Evolutionary conservation across 805 yeast species (phyloP), one percentile per base, ranked within the genome.

Genomic region (Suhomyces faveliae): DNA sequence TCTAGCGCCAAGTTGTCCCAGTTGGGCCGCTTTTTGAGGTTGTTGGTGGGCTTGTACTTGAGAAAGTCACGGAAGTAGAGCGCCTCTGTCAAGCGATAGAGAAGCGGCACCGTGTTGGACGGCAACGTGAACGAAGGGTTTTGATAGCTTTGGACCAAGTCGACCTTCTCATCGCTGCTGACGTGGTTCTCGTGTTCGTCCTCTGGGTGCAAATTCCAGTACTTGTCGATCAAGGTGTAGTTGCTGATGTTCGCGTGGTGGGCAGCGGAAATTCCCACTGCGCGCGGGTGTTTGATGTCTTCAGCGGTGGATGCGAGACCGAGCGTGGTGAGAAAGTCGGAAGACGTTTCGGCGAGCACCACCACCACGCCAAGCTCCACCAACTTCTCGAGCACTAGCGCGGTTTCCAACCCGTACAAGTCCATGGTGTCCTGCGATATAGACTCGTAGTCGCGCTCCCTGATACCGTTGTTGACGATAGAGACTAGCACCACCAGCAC

Each of bases 51-150:
- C 49, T 74, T 70, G 47, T 72, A 71, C 43, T 59, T 61, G 43
- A 80, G 56, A 48, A 79, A 77, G 22, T 78, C 76, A 38, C 91
- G 67, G 43, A 76, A 78, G 53, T 84, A 81, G n/a, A 86, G 73
- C 17, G 82, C 67, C 65, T 91, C 90, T 2, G 88, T 76, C 10
- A 90, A 57, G 50, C 97, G 73, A 3, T 83, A 75, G 2, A 81
- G 68, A 4, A 92, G 63, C 2, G 99, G 98, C 0, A 89, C 86
- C 24, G 73, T 69, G 22, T 81, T 86, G 0, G 96, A 94, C 4
- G 97, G 86, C 50, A 87, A 81, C 0, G 89, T 82, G 60, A 83
- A 86, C 0, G 84, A 68, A 3, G 83, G 76, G 45, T 70, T 71
- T 21, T 70, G 70, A 25, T 82, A 80, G 45, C 73, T 64, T 35